Conservation (phyloP, 352 stramenopile genomes). For the Phytophthora pistaciae region DNA sequence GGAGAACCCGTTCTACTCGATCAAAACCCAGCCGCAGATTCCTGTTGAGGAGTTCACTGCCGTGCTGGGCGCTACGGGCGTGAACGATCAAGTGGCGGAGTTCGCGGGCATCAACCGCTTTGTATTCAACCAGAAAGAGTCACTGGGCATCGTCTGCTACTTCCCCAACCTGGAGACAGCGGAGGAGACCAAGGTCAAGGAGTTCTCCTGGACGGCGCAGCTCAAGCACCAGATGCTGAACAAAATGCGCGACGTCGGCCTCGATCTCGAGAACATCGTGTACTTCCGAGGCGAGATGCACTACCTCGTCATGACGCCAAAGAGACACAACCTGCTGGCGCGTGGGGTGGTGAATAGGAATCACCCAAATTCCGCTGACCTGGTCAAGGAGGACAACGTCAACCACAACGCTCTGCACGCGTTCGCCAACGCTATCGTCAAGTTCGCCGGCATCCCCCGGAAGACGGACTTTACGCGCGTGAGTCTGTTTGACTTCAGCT, state of each 20-base stretch:
- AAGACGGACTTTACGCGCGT: conserved; percentile 62
- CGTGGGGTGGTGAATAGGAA: conserved; percentile 65
- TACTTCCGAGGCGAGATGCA: conserved; percentile 89
- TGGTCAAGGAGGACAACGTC: conserved; percentile 66
- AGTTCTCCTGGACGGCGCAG: conserved; percentile 84
- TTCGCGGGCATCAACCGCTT: conserved; percentile 73
- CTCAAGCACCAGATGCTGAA: conserved; percentile 78
- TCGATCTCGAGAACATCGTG: conserved; percentile 83
- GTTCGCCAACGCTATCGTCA: conserved; percentile 62
- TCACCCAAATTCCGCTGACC: conserved; percentile 56
- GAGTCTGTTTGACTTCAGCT: conserved; percentile 83
- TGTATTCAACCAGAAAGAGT: conserved; percentile 74
- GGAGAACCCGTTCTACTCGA: conserved; percentile 60
- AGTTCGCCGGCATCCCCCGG: conserved; percentile 72
- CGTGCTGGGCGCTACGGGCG: conserved; percentile 62
- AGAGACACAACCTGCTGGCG: conserved; percentile 67
- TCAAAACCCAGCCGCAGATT: conserved; percentile 72
- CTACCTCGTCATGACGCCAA: conserved; percentile 85
- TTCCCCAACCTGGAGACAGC: conserved; percentile 69
- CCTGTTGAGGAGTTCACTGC: conserved; percentile 71
- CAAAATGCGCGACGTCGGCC: conserved; percentile 62
- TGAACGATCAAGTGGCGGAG: conserved; percentile 60
- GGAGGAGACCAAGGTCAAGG: conserved; percentile 68
- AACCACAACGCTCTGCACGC: conserved; percentile 49
- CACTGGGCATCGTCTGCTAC: conserved; percentile 83